Evolutionary conservation across 805 yeast genomes (phyloP).

Genomic region (Kockiozyma suomiensis): DNA sequence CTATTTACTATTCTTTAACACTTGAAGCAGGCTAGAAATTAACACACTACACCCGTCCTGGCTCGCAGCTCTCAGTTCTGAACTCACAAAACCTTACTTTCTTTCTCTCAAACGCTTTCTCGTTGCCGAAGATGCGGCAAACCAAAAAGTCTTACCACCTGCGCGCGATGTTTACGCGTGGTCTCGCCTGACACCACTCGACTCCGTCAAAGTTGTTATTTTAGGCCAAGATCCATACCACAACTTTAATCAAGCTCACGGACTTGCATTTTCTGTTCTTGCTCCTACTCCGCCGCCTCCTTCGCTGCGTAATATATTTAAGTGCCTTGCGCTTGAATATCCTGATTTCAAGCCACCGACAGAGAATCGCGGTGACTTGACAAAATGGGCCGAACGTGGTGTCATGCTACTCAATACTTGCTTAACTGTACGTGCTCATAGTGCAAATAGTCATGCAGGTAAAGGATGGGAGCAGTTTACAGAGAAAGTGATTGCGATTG

Average conservation of each 20-base stretch:
- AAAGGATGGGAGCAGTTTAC: slow-evolving; percentile 95
- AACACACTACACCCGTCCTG: slow-evolving; percentile 72
- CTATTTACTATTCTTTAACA: slow-evolving; percentile 37
- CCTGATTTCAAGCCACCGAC: slow-evolving; percentile 58
- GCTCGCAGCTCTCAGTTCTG: slow-evolving; percentile 69
- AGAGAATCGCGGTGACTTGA: slow-evolving; percentile 64
- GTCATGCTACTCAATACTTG: slow-evolving; percentile 85
- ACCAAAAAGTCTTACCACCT: slow-evolving; percentile 75
- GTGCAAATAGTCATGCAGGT: slow-evolving; percentile 88
- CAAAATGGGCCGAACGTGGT: slow-evolving; percentile 85
- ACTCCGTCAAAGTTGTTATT: slow-evolving; percentile 71
- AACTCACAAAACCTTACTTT: slow-evolving; percentile 84
- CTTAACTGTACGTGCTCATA: slow-evolving; percentile 88
- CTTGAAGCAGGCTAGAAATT: slow-evolving; percentile 56
- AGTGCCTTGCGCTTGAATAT: slow-evolving; percentile 66
- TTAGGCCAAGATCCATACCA: slow-evolving; percentile 98
- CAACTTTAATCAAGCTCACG: slow-evolving; percentile 91
- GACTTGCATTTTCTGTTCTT: slow-evolving; percentile 88
- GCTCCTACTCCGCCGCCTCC: slow-evolving; percentile 88
- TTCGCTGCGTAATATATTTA: slow-evolving; percentile 83
- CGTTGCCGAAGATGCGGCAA: slow-evolving; percentile 45
- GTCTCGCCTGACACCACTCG: slow-evolving; percentile 82
- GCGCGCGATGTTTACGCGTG: slow-evolving; percentile 79
- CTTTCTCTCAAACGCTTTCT: slow-evolving; percentile 69
- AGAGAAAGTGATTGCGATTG: slow-evolving; percentile 63